These are phyloP conservation scores for Scheffersomyces titani DNA, from an alignment of 1,139 yeast genomes.

Conservation along the genomic window DNA sequence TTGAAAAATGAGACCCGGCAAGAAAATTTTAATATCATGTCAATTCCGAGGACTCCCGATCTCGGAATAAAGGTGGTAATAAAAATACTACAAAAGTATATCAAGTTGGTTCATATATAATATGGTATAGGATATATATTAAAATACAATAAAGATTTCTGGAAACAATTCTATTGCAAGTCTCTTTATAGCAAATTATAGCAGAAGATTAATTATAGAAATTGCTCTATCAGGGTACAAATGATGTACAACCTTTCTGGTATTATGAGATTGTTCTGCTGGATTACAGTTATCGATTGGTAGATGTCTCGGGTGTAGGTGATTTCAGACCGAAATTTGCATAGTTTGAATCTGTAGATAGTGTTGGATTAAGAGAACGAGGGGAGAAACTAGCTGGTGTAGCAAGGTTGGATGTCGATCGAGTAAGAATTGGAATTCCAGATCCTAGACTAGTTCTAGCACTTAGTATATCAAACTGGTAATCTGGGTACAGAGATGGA, in stretches of 20 bases:
- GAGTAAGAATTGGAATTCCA: neutral
- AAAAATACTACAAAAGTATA: neutral
- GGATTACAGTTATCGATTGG: neutral
- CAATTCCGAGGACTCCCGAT: neutral
- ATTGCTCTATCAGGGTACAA: neutral
- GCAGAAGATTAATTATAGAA: no score
- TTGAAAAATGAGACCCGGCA: neutral
- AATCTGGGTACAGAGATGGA: neutral
- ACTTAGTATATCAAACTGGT: neutral
- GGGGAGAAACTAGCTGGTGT: neutral
- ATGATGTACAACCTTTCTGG: neutral
- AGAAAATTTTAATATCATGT: neutral
- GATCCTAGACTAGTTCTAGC: neutral
- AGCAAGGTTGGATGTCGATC: neutral
- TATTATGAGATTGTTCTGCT: neutral
- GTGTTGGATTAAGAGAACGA: neutral
- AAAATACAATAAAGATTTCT: no score
- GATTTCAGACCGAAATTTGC: neutral
- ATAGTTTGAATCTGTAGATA: neutral
- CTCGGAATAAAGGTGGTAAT: neutral
- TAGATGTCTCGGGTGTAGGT: constrained; percentile 1
- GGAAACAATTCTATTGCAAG: no score
- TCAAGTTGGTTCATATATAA: no score
- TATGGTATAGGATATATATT: no score
- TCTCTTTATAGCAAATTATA: no score